Base-by-base conservation (phyloP, 164 flowering plant species). In the Liquidambar formosana region DNA sequence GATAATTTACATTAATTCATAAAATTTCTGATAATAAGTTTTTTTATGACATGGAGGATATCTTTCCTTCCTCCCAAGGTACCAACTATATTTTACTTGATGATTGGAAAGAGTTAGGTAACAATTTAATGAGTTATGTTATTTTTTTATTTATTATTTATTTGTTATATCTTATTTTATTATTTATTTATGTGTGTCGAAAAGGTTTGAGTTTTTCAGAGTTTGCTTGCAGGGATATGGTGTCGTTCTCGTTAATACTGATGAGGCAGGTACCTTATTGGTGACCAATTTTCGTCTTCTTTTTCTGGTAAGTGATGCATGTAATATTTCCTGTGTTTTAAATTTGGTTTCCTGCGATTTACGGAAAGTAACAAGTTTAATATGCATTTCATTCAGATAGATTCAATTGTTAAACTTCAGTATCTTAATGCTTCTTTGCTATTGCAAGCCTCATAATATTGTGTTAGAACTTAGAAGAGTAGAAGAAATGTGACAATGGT, bases 261-360 rank as follows among this genome's bases (percentile, higher is more conserved):
- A 91, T 71, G 95, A 88, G 73, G 96, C 99, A 5, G 99, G 99
- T 63, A 89, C 94, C 16, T 80, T 93, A 81, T 61, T 88, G 33
- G 95, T 96, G 26, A 93, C 99, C 27, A 96, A 91, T 77, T 93
- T 83, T 66, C 99, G 99, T 71, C 81, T 96, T 69, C 86, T 96
- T 70, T 93, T 95, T 75, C 77, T 96, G 89, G 99, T 96, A 77
- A 85, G 96, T 77, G 41, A 10, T 58, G 13, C 44, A 25, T 60
- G 26, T n/a, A n/a, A 21, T 21, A 58, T 27, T 58, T 71, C 14
- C 61, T 41, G 1, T 64, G 41, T 57, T 10, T 68, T 11, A 8
- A 10, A 41, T 61, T 23, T 52, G 15, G n/a, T 27, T 61, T 43
- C 26, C 13, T 28, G 5, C 16, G 8, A 49, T 49, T 49, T 49